A percentile compares a stretch with the other conserved stretches of the same genome.
These are phyloP conservation scores for Scheffersomyces illinoinensis DNA, from an alignment of 1,139 yeast genomes.

Conservation along the genomic window DNA sequence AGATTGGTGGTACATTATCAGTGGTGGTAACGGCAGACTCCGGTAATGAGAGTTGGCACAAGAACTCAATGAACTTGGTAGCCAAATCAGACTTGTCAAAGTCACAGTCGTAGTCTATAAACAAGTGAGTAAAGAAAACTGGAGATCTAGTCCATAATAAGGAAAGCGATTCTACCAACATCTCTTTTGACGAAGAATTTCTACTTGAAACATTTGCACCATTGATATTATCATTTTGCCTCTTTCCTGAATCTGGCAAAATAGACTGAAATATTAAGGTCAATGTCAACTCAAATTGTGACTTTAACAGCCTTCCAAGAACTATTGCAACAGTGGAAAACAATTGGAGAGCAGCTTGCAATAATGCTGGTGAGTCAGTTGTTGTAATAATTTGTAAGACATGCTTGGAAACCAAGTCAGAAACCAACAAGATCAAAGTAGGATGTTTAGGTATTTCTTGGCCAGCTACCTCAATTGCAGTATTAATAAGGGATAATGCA, in stretches of 20 bases:
- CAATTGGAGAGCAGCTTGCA: conserved; percentile 75
- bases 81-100: conserved; percentile 83
- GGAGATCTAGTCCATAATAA: conserved; percentile 85
- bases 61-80: conserved; percentile 63
- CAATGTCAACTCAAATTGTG: conserved; percentile 69
- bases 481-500: conserved; percentile 73
- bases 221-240: conserved; percentile 20
- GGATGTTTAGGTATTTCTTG: conserved; percentile 63
- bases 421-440: conserved; percentile 63
- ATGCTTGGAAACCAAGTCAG: conserved; percentile 82
- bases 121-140: conserved; percentile 70
- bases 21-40: conserved; percentile 78
- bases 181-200: conserved; percentile 57
- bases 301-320: conserved; percentile 56
- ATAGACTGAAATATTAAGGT: conserved; percentile 58
- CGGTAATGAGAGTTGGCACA: conserved; percentile 77
- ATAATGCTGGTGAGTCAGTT: conserved; percentile 63
- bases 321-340: conserved; percentile 68
- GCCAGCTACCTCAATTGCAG: conserved; percentile 84
- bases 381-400: conserved; percentile 76
- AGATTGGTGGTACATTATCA: conserved; percentile 88
- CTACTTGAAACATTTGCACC: conserved; percentile 28
- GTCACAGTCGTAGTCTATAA: conserved; percentile 88
- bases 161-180: conserved; percentile 80
- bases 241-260: conserved; percentile 34